Base-by-base conservation (phyloP, 202 grass and related monocot genomes). In the Sporobolus alterniflorus region DNA sequence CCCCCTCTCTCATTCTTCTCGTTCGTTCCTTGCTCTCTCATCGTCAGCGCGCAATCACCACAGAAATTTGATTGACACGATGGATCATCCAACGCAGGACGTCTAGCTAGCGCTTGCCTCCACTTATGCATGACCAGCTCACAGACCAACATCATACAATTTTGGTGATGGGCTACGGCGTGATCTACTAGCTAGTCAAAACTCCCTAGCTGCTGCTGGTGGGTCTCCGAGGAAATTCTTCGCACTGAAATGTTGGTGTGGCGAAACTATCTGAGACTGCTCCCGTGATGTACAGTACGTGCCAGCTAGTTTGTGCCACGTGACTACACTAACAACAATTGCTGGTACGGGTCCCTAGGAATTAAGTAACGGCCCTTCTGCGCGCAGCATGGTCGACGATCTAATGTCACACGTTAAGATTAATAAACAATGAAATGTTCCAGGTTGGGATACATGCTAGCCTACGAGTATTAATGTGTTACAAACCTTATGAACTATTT, bases 391-490 rank as follows among this genome's bases (percentile, higher is more conserved):
- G 10, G n/a, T 32, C 50, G 55, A 68, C 6, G 20, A 6, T 29
- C 13, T 9, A 55, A 39, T n/a, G 22, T 42, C 32, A 3, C 24
- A 55, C n/a, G 26, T 54, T 67, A 40, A 67, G 63, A 36, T 29
- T 50, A 79, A 18, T 30, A 68, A 18, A 43, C 32, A 69, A 55
- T 40, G 32, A 67, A 22, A 69, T 80, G 49, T 43, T 57, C 3
- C 49, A 80, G 49, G 64, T 57, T 69, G 65, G 65, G 55, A 80
- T n/a, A n/a, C n/a, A n/a, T 69, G 77, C 77, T 69, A 80, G 54
- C 64, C 76, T 31, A 29, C 14, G 32, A 42, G 26, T 80, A 79
- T 42, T 39, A 6, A n/a, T 55, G 5, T 11, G 15, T 16, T 54
- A 5, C 5, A 24, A 41, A 31, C 26, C 14, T 25, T 5, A 28